Evolutionary conservation across 139 green algal species (phyloP), one percentile per base, ranked within the genome.

Genomic region (Dunaliella primolecta): DNA sequence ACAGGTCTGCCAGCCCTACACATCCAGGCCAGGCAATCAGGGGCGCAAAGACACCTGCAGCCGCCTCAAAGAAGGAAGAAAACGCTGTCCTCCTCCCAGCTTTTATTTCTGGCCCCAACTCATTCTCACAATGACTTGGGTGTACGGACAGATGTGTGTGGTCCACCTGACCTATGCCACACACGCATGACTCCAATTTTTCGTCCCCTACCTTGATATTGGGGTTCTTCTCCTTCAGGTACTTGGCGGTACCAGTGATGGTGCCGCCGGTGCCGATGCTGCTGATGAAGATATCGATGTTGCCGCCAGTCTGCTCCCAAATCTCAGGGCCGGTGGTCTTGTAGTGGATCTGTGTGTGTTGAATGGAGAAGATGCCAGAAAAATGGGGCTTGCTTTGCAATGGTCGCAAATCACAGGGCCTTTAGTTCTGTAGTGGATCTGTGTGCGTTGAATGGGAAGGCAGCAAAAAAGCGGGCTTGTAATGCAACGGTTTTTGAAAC

Each of bases 261-360:
- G 97, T 99, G 77, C 97, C 97, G 38, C 97, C 97, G 0, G 97
- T 99, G 81, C 97, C 97, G 75, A 99, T 95, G 21, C 97, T 97
- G 27, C 27, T 72, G 3, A 88, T 55, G 3, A 88, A 72, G 36
- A 86, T 71, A 34, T 95, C 93, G 11, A 96, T 81, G 84, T 98
- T 93, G 74, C 96, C 96, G 15, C 86, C 92, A 2, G 94, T 97
- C 31, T 91, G 92, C 70, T 92, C 84, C 94, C 94, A 98, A 81
- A 98, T 97, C 89, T 98, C 96, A 31, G 96, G 95, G 21, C 96
- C 96, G 3, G 87, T 88, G 30, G 83, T 88, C 31, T 81, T 55
- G 37, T 86, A 90, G 87, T 90, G 89, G 77, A 93, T 82, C 78
- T 89, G 30, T 0, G 90, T 87, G 84, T 15, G 2, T 11, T 32